Conservation (phyloP, 2,329 filamentous ascomycete genomes). For the Chaetomium olivaceum region DNA sequence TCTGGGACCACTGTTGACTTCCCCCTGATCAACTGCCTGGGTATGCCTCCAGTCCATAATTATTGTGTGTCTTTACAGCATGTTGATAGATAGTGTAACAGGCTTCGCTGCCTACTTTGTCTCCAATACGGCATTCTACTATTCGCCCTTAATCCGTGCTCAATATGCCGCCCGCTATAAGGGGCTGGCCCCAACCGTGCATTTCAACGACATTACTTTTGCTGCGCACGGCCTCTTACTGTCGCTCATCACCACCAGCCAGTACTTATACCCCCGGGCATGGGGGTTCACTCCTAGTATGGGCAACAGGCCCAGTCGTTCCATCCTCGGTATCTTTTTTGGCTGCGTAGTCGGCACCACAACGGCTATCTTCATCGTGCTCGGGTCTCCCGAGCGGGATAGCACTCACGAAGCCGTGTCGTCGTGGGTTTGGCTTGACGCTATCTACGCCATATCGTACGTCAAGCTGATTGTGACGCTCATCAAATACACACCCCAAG, state of each 20-base stretch:
- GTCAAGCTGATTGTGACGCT: slow-evolving; percentile 87
- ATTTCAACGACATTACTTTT: slow-evolving; percentile 88
- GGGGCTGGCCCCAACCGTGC: slow-evolving; percentile 77
- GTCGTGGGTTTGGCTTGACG: slow-evolving; percentile 62
- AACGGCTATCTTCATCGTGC: slow-evolving; percentile 50
- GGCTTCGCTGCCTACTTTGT: slow-evolving; percentile 75
- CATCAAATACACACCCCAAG: slow-evolving; percentile 90
- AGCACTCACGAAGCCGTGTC: slow-evolving; percentile 43
- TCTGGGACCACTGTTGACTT: slow-evolving; percentile 86
- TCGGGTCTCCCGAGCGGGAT: slow-evolving; percentile 40
- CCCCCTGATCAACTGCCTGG: slow-evolving; percentile 69
- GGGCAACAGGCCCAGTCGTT: slow-evolving; percentile 56
- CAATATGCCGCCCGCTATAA: slow-evolving; percentile 83
- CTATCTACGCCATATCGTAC: slow-evolving; percentile 72
- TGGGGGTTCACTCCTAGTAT: slow-evolving; percentile 73
- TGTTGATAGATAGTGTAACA: slow-evolving; percentile 25
- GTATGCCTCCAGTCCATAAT: slow-evolving; percentile 36
- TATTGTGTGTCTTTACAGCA: background rate
- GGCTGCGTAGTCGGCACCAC: slow-evolving; percentile 66
- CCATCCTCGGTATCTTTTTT: slow-evolving; percentile 68
- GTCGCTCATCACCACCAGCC: slow-evolving; percentile 71
- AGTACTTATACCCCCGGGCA: slow-evolving; percentile 67
- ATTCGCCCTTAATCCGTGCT: slow-evolving; percentile 70
- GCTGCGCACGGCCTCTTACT: slow-evolving; percentile 77
- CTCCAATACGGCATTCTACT: slow-evolving; percentile 75